phyloP scores from a whole-genome alignment of 2,329 filamentous ascomycete species.

The Diaporthe vaccinii region DNA sequence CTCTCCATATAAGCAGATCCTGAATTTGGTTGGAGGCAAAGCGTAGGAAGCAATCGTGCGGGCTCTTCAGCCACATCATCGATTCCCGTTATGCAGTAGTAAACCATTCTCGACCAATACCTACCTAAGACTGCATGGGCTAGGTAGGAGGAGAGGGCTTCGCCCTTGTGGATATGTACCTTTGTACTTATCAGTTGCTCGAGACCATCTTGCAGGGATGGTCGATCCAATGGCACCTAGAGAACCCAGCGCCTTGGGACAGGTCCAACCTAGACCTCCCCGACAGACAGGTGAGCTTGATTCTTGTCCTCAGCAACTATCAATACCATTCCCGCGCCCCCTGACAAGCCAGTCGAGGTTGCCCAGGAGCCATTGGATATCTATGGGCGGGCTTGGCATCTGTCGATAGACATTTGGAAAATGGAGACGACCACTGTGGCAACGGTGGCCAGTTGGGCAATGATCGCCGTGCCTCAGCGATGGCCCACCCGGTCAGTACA shows the following conservation, averaged over 20 bases:
- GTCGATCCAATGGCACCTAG: background rate
- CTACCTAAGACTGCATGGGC: background rate
- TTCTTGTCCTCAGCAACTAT: background rate
- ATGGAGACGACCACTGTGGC: background rate
- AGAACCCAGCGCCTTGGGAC: background rate
- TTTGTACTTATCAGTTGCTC: background rate
- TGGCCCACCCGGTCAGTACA: background rate
- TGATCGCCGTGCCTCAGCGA: constrained; percentile 1
- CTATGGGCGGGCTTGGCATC: constrained; percentile 7
- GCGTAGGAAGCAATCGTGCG: background rate
- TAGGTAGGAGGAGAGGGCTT: too few relatives aligned
- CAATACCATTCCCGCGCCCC: too few relatives aligned
- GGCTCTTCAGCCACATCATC: background rate
- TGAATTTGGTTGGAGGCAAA: background rate
- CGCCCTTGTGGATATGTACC: background rate
- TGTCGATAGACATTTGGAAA: background rate
- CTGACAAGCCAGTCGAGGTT: background rate
- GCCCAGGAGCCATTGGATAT: background rate
- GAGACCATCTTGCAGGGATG: background rate
- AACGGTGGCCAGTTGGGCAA: constrained; percentile 8
- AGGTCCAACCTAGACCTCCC: background rate
- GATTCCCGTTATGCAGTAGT: background rate
- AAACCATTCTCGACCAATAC: background rate
- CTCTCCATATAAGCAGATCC: background rate
- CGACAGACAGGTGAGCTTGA: background rate